These are phyloP conservation scores for Scheffersomyces illinoinensis DNA, from an alignment of 1,139 yeast genomes.

Conservation along the genomic window DNA sequence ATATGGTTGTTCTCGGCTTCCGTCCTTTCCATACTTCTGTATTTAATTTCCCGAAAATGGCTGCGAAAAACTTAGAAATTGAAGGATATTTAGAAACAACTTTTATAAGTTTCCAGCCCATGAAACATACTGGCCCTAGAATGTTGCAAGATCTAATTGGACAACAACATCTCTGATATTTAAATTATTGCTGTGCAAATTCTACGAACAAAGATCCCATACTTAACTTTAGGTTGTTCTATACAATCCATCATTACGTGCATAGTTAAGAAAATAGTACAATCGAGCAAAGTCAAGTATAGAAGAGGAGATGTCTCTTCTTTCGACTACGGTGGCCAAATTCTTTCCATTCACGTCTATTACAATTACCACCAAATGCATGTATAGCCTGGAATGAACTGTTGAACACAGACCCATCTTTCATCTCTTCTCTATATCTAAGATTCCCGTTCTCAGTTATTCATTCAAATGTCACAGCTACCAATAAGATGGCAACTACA, in stretches of 20 bases:
- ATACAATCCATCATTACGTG: neutral
- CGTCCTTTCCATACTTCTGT: neutral
- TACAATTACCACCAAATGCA: no score
- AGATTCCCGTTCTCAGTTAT: neutral
- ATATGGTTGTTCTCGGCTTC: neutral
- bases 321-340: no score
- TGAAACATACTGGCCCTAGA: no score
- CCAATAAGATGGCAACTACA: neutral
- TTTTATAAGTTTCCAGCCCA: neutral
- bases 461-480: neutral
- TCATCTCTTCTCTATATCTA: neutral
- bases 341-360: no score
- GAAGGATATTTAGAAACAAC: neutral
- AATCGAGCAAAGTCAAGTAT: neutral
- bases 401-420: neutral
- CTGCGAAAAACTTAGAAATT: neutral
- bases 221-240: neutral
- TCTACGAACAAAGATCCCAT: neutral
- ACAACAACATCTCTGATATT: no score
- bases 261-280: neutral
- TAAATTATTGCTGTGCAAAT: neutral
- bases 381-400: neutral
- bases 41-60: neutral
- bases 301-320: neutral
- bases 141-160: no score